Base-by-base conservation (phyloP, 768 basidiomycete genomes). In the Hebeloma cylindrosporum region DNA sequence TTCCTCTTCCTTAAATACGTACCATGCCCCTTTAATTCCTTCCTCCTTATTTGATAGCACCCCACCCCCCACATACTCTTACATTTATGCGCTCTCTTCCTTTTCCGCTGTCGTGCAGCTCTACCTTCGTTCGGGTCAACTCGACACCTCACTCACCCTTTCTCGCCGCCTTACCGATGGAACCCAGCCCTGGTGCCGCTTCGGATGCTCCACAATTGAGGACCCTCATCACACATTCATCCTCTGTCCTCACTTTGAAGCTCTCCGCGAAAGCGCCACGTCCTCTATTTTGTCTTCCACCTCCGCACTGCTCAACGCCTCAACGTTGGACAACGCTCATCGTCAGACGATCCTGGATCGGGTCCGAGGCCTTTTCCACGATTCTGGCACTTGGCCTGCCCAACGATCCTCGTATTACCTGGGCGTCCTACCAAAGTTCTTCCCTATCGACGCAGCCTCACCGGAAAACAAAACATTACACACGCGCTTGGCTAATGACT, bases 391-490 rank as follows among this genome's bases (percentile, higher is more conserved):
- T 17, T 43, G 41, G 41, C 30, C 41, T 13, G 18, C 41, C 10
- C 9, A 33, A 32, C 41, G 20, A 21, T 43, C 41, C 22, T 27
- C 23, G 13, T 43, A 43, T 16, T 43, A 43, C 30, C 41, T 43
- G n/a, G 22, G 41, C 14, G 18, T 43, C 29, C 9, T 43, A 5
- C 29, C 28, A 10, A 11, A 7, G 14, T 11, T 31, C n/a, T 26
- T 11, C 7, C 39, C 26, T 20, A 14, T 18, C 8, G 36, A 40
- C 8, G 9, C 25, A 7, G 9, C 39, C 8, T 40, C 18, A 40
- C 39, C n/a, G n/a, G n/a, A n/a, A n/a, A n/a, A n/a, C n/a, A n/a
- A 22, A 18, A 43, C 29, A n/a, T 13, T 22, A 20, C 20, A 32
- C 13, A 32, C 21, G 10, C 20, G 20, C 9, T 6, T 43, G 7